These are phyloP conservation scores for Fusarium marasasianum DNA, from an alignment of 2,329 filamentous ascomycete genomes.

Conservation along the genomic window DNA sequence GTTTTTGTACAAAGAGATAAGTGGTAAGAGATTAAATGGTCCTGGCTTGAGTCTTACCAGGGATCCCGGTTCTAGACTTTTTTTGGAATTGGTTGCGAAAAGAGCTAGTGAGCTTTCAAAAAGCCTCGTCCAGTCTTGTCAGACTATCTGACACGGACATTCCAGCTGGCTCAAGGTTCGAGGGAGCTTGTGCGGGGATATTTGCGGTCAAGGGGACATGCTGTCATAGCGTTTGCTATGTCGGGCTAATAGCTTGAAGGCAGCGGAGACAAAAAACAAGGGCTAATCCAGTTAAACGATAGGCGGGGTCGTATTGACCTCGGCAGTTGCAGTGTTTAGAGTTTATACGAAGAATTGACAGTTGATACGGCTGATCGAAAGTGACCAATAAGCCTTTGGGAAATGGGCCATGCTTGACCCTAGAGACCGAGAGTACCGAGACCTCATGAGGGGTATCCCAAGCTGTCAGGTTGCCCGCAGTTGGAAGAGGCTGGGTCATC, in stretches of 20 bases:
- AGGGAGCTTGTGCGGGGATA: neutral
- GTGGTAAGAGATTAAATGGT: accelerated
- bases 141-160: neutral
- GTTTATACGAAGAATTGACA: neutral
- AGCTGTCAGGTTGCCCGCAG: neutral
- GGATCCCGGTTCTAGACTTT: neutral
- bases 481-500: neutral
- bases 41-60: neutral
- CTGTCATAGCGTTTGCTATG: neutral
- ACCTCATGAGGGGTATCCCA: neutral
- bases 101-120: neutral
- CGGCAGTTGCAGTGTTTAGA: neutral
- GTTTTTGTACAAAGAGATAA: neutral
- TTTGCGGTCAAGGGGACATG: too few relatives aligned
- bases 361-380: neutral
- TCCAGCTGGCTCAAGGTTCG: accelerated
- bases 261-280: neutral
- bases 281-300: neutral
- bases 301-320: neutral
- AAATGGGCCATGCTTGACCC: accelerated
- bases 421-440: neutral
- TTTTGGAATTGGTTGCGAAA: neutral
- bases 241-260: neutral
- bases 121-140: neutral
- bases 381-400: neutral